A percentile compares a stretch with the other conserved stretches of the same genome.
phyloP scores from a whole-genome alignment of 768 basidiomycete species.

The Leccinum longicurvipes region DNA sequence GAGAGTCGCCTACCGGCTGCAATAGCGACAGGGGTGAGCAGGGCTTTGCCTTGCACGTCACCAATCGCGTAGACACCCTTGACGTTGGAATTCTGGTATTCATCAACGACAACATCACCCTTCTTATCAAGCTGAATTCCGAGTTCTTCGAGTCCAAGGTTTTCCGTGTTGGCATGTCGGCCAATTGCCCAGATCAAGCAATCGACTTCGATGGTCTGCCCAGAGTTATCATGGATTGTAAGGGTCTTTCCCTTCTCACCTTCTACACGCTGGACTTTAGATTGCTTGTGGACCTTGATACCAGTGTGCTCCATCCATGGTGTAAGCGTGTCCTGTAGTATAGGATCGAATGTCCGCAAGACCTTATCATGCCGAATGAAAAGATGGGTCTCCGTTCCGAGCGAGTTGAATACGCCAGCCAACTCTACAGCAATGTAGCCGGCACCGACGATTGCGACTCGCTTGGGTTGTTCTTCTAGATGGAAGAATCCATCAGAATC shows the following conservation, averaged over 20 bases:
- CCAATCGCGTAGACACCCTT: slow-evolving; percentile 78
- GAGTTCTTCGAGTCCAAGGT: slow-evolving; percentile 72
- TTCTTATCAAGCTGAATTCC: slow-evolving; percentile 73
- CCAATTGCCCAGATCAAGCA: slow-evolving; percentile 93
- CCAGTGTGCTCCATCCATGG: slow-evolving; percentile 95
- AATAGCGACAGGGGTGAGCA: slow-evolving; percentile 96
- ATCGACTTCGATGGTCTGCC: slow-evolving; percentile 82
- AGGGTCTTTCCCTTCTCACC: slow-evolving; percentile 69
- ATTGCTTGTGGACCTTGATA: slow-evolving; percentile 79
- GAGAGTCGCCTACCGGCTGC: slow-evolving; percentile 88
- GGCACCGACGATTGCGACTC: slow-evolving; percentile 92
- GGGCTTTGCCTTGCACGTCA: slow-evolving; percentile 88
- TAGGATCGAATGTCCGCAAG: slow-evolving; percentile 88
- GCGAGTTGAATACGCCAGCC: slow-evolving; percentile 87
- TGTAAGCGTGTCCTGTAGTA: slow-evolving; percentile 78
- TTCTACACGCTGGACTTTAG: slow-evolving; percentile 72
- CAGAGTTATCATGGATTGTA: slow-evolving; percentile 72
- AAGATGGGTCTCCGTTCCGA: slow-evolving; percentile 90
- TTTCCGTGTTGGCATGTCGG: slow-evolving; percentile 73
- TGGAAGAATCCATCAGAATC: slow-evolving; percentile 97
- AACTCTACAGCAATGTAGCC: slow-evolving; percentile 99
- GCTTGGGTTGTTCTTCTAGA: slow-evolving; percentile 84
- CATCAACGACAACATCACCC: slow-evolving; percentile 87
- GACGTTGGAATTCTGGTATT: slow-evolving; percentile 82
- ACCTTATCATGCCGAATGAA: slow-evolving; percentile 89